Conservation (phyloP, 352 stramenopile genomes). For the Phytophthora ohioensis region DNA sequence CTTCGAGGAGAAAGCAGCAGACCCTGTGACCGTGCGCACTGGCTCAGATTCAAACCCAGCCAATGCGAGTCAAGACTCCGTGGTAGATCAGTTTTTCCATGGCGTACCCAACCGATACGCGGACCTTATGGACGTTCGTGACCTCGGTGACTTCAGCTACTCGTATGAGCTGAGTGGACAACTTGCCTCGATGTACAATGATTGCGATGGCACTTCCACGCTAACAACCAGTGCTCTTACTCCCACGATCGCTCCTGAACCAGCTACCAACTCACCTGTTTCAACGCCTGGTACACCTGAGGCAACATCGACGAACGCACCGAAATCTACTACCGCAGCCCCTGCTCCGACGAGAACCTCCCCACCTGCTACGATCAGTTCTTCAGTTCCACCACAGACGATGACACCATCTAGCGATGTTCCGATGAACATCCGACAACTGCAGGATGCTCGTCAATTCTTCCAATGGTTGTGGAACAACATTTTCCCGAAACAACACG, state of each 20-base stretch:
- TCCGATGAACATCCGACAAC: not conserved
- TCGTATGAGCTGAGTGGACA: constrained; percentile 50
- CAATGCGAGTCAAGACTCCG: constrained; percentile 34
- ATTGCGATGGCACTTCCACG: constrained; percentile 27
- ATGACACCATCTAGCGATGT: not conserved
- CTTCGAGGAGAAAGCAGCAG: constrained; percentile 48
- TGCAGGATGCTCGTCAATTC: constrained; percentile 13
- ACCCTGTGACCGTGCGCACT: constrained; percentile 46
- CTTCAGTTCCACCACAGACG: not conserved
- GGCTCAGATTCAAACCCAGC: constrained; percentile 29
- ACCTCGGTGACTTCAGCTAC: constrained; percentile 54
- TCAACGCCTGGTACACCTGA: constrained; percentile 9
- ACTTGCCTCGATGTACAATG: constrained; percentile 41
- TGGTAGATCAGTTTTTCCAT: constrained; percentile 42
- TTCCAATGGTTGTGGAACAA: constrained; percentile 24
- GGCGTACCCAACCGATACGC: constrained; percentile 40
- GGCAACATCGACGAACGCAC: constrained; percentile 5
- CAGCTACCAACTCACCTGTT: constrained; percentile 1
- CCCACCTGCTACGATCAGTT: not conserved
- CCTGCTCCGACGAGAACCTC: constrained; percentile 8
- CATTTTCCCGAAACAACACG: constrained; percentile 17
- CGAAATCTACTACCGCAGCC: not conserved
- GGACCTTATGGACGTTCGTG: constrained; percentile 42
- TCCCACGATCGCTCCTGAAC: constrained; percentile 18
- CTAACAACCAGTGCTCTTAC: constrained; percentile 5